These are phyloP conservation scores for Lactifluus volemus DNA, from an alignment of 768 basidiomycete genomes.

Conservation along the genomic window DNA sequence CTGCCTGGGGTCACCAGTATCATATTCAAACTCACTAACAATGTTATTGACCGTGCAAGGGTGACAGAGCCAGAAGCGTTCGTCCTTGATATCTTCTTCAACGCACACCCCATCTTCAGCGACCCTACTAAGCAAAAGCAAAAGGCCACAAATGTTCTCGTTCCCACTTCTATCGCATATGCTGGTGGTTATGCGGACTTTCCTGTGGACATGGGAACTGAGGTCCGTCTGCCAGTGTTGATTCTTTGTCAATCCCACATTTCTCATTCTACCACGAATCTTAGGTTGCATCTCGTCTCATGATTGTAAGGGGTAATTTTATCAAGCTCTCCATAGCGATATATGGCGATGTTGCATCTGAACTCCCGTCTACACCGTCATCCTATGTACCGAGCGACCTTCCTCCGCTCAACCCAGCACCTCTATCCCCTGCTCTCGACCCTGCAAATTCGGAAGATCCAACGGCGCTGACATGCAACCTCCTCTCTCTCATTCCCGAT, in stretches of 20 bases:
- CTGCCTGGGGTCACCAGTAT: neutral
- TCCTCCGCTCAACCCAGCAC: constrained; percentile 27
- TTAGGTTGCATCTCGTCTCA: constrained; percentile 65
- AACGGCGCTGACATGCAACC: constrained; percentile 47
- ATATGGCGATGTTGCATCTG: constrained; percentile 46
- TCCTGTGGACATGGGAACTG: constrained; percentile 56
- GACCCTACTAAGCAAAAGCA: constrained; percentile 48
- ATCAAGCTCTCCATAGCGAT: constrained; percentile 54
- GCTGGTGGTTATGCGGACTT: constrained; percentile 61
- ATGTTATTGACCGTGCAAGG: constrained; percentile 28
- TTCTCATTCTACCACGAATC: neutral
- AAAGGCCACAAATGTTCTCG: constrained; percentile 60
- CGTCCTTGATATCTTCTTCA: constrained; percentile 68
- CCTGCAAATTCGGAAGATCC: constrained; percentile 54
- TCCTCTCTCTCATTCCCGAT: constrained; percentile 53
- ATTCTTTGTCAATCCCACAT: neutral
- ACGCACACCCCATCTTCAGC: constrained; percentile 46
- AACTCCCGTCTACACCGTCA: constrained; percentile 29
- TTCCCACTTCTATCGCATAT: constrained; percentile 65
- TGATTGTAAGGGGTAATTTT: constrained; percentile 76
- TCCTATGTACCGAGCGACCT: constrained; percentile 37
- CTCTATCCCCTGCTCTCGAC: constrained; percentile 47
- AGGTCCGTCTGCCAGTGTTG: constrained; percentile 36
- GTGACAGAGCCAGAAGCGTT: constrained; percentile 66
- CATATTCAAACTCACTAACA: neutral